phyloP scores from a whole-genome alignment of 805 yeast genomes.

The Soucietia sequanensis region DNA sequence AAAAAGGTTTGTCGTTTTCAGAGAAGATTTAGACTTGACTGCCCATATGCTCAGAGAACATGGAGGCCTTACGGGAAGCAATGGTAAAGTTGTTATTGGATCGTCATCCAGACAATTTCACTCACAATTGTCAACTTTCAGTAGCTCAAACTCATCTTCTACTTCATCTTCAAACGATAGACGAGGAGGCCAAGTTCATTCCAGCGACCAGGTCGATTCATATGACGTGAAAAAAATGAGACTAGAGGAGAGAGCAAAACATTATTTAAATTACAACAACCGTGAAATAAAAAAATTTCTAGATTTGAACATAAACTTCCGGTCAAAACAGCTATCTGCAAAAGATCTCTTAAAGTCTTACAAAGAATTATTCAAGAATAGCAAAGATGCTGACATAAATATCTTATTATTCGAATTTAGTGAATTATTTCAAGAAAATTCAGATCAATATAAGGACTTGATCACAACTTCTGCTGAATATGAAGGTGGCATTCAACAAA shows the following conservation, averaged over 20 bases:
- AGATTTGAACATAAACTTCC: constrained; percentile 47
- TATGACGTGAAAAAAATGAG: constrained; percentile 54
- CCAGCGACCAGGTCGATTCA: constrained; percentile 35
- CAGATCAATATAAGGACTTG: constrained; percentile 44
- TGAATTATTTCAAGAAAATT: constrained; percentile 51
- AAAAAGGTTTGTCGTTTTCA: constrained; percentile 87
- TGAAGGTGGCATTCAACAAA: constrained; percentile 14
- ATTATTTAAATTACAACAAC: constrained; percentile 60
- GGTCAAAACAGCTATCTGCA: constrained; percentile 46
- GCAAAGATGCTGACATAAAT: constrained; percentile 47
- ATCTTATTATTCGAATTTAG: constrained; percentile 60
- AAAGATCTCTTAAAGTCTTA: constrained; percentile 47
- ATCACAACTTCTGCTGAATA: constrained; percentile 4
- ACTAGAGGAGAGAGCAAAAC: constrained; percentile 82
- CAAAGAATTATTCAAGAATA: constrained; percentile 44
- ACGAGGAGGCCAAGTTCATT: constrained; percentile 7
- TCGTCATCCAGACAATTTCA: constrained; percentile 42
- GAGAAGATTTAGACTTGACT: constrained; percentile 78
- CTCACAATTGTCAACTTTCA: constrained; percentile 64
- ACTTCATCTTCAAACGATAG: constrained; percentile 1
- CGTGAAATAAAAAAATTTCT: constrained; percentile 49
- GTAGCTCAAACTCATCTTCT: constrained; percentile 14
- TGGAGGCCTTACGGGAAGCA: constrained; percentile 51
- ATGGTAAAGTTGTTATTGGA: constrained; percentile 41
- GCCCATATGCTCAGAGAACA: constrained; percentile 89